Evolutionary conservation across 805 yeast genomes (phyloP).

Genomic region (Spathaspora sp.): DNA sequence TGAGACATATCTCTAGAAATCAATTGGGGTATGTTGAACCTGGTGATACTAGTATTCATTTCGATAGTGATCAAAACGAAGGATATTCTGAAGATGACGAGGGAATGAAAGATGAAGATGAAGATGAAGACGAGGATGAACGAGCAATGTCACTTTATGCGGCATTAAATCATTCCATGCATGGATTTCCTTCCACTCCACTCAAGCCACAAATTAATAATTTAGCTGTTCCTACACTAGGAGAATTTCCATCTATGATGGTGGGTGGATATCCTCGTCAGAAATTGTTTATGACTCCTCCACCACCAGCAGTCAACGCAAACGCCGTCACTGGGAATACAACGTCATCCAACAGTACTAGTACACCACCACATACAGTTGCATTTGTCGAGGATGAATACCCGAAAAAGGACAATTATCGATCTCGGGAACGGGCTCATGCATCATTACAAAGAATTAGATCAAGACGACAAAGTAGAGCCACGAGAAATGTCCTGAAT

Average conservation of each 20-base stretch:
- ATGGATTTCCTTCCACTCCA: slow-evolving; percentile 21
- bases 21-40: slow-evolving; percentile 6
- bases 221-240: slow-evolving; percentile 36
- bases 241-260: slow-evolving; percentile 39
- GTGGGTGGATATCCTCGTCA: background rate
- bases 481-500: slow-evolving; percentile 25
- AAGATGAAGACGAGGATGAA: slow-evolving; percentile 52
- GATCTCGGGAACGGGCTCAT: slow-evolving; percentile 61
- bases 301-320: slow-evolving; percentile 9
- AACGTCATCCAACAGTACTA: background rate
- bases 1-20: slow-evolving; percentile 1
- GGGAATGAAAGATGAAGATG: slow-evolving; percentile 40
- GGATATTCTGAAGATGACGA: slow-evolving; percentile 1
- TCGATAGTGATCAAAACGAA: slow-evolving; percentile 5
- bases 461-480: slow-evolving; percentile 52
- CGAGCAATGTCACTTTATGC: slow-evolving; percentile 66
- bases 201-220: slow-evolving; percentile 10
- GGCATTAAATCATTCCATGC: slow-evolving; percentile 32
- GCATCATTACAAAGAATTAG: slow-evolving; percentile 61
- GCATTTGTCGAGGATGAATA: background rate
- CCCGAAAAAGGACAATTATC: slow-evolving; percentile 16
- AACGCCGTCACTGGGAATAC: background rate
- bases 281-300: background rate
- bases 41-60: slow-evolving; percentile 2
- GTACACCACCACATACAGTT: background rate